These are phyloP conservation scores for Echria macrotheca DNA, from an alignment of 495 filamentous ascomycete species.

Conservation along the genomic window DNA sequence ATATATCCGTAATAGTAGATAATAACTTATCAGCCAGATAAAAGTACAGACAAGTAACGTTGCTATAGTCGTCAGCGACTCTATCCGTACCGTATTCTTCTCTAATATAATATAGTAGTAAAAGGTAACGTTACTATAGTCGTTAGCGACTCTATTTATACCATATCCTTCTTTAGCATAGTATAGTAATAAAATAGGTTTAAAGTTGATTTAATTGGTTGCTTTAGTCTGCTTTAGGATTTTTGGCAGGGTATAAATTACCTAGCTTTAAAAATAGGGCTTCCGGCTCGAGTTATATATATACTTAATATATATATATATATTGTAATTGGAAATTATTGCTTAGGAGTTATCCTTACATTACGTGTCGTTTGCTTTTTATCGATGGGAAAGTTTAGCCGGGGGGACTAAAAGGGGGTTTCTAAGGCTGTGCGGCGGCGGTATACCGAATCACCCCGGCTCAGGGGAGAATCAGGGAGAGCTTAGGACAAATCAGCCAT, in stretches of 20 bases:
- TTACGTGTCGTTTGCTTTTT: slow-evolving; percentile 2
- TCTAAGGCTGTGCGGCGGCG: slow-evolving; percentile 1
- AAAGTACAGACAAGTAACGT: not conserved
- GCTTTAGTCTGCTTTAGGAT: not conserved
- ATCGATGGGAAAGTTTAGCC: slow-evolving; percentile 6
- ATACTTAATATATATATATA: not conserved
- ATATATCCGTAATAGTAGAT: slow-evolving; percentile 1
- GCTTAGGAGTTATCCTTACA: slow-evolving; percentile 2
- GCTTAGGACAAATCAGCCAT: slow-evolving; percentile 1
- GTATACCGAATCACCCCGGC: not conserved
- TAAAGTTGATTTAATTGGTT: not conserved
- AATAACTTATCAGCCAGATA: slow-evolving; percentile 1
- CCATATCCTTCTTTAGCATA: not conserved
- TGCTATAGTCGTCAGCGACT: not conserved
- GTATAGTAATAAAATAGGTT: not conserved
- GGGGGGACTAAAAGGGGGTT: not conserved
- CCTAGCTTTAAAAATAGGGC: not conserved
- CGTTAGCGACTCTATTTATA: not conserved
- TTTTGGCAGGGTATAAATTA: not conserved
- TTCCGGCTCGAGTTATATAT: not conserved
- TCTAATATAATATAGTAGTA: not conserved
- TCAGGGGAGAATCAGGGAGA: slow-evolving; percentile 3
- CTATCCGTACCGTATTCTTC: not conserved
- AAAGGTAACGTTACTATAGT: not conserved
- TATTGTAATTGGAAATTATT: not conserved